Evolutionary conservation across 345 rosid species (phyloP).

Genomic region (Kandelia obovata): DNA sequence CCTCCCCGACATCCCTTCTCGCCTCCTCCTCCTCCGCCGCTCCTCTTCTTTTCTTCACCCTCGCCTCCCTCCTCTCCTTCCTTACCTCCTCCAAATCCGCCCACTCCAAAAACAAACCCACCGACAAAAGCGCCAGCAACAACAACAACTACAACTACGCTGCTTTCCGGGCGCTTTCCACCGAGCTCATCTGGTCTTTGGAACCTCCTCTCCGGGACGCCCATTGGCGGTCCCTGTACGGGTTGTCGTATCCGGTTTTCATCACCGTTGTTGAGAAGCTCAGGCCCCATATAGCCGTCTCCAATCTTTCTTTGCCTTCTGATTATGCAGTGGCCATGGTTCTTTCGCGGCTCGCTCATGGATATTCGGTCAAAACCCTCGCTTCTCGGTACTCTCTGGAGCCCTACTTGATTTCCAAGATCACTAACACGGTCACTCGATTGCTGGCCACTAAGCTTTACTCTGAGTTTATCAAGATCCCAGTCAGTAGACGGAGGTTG

Average conservation of each 20-base stretch:
- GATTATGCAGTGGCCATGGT: slow-evolving; percentile 97
- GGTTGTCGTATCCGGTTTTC: slow-evolving; percentile 84
- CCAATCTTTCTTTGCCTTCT: slow-evolving; percentile 86
- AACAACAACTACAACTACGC: slow-evolving; percentile 31
- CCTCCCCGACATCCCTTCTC: slow-evolving; percentile 48
- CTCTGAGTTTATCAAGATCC: slow-evolving; percentile 90
- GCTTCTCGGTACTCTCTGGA: slow-evolving; percentile 76
- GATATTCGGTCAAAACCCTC: slow-evolving; percentile 66
- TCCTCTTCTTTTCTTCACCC: slow-evolving; percentile 33
- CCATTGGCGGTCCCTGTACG: slow-evolving; percentile 82
- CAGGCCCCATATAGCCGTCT: slow-evolving; percentile 78
- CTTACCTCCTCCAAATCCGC: slow-evolving; percentile 27
- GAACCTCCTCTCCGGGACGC: slow-evolving; percentile 82
- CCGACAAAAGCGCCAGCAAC: background rate
- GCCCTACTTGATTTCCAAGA: slow-evolving; percentile 86
- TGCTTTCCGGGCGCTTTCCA: slow-evolving; percentile 84
- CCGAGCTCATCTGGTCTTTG: slow-evolving; percentile 82
- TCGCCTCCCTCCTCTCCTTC: slow-evolving; percentile 41
- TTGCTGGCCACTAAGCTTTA: slow-evolving; percentile 85
- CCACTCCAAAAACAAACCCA: slow-evolving; percentile 13
- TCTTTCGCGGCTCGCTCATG: slow-evolving; percentile 79
- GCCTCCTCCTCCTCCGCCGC: slow-evolving; percentile 38
- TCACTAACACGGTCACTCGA: slow-evolving; percentile 92
- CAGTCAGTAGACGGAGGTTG: slow-evolving; percentile 72
- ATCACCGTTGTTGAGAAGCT: slow-evolving; percentile 88